Base-by-base conservation (phyloP, 371 early-diverging fungal genomes). In the Mucor irregularis region DNA sequence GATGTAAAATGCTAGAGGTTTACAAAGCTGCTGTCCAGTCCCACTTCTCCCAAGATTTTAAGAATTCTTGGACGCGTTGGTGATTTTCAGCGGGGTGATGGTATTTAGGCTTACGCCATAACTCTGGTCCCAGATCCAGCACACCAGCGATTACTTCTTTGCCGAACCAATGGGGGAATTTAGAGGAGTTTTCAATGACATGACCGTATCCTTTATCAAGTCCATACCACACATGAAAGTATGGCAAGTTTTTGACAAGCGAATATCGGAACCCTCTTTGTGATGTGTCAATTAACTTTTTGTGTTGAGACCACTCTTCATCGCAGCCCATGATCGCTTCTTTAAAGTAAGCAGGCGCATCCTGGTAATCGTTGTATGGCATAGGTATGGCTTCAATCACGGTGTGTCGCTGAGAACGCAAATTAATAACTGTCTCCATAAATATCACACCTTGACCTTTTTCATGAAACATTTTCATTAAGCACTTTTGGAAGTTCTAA, bases 151-250 rank as follows among this genome's bases (percentile, higher is more conserved):
- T 65, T 0, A 90, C 82, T 71, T 92, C 89, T 52, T 78, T 82
- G 17, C 92, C 95, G 74, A 96, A 93, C 85, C 89, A 93, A 30
- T 81, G 80, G 26, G 84, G 87, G 68, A 95, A 97, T 28, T 70
- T 61, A 24, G 87, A 81, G 0, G 80, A 58, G 35, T 93, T 84
- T 68, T 98, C 98, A 70, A 98, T 96, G n/a, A 96, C 91, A 68
- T 98, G 98, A 1, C 96, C 98, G 52, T 83, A 84, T 1, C 98
- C 95, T 33, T 86, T 80, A 55, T 94, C 88, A 2, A 91, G 86
- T 28, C 90, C 88, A 56, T 86, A 90, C 98, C 98, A 98, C 1
- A 97, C 95, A 58, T 98, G 98, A 61, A 98, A 96, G 65, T 92
- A 98, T 2, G 97, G 95, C 61, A 96, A 49, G 38, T 90, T 80